A percentile compares a stretch with the other conserved stretches of the same genome.
phyloP scores from a whole-genome alignment of 768 basidiomycete species.

The Tricholomella constricta region DNA sequence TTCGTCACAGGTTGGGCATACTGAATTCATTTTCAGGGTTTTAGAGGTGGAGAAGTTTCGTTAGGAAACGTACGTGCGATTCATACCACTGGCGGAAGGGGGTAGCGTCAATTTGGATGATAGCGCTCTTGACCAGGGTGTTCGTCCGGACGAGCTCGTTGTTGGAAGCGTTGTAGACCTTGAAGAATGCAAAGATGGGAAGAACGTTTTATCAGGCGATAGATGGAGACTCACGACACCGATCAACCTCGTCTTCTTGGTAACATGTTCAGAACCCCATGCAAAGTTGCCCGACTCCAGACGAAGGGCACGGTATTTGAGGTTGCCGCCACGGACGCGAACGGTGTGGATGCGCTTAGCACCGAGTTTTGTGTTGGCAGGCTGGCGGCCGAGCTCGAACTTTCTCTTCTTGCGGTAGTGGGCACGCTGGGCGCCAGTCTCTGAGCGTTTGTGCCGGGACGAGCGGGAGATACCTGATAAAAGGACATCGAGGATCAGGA shows the following conservation, averaged over 20 bases:
- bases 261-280: slow-evolving; percentile 94
- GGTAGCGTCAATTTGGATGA: slow-evolving; percentile 97
- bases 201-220: slow-evolving; percentile 1
- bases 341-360: slow-evolving; percentile 94
- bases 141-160: slow-evolving; percentile 99
- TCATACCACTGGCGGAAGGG: slow-evolving; percentile 99
- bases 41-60: slow-evolving; percentile 3
- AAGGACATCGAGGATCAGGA: slow-evolving; percentile 12
- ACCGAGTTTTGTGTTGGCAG: slow-evolving; percentile 97
- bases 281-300: slow-evolving; percentile 98
- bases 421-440: slow-evolving; percentile 88
- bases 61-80: slow-evolving; percentile 73
- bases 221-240: slow-evolving; percentile 73
- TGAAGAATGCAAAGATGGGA: neutral
- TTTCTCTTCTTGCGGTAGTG: slow-evolving; percentile 99
- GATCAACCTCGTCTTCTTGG: slow-evolving; percentile 95
- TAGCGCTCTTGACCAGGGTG: slow-evolving; percentile 95
- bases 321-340: slow-evolving; percentile 93
- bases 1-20: slow-evolving; percentile 95
- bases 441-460: slow-evolving; percentile 96
- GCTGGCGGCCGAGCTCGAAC: slow-evolving; percentile 98
- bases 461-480: slow-evolving; percentile 90
- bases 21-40: slow-evolving; percentile 39
- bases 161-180: slow-evolving; percentile 99
- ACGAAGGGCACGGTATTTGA: slow-evolving; percentile 95